phyloP scores from a whole-genome alignment of 2,329 filamentous ascomycete genomes.

The Bipolaris bicolor region DNA sequence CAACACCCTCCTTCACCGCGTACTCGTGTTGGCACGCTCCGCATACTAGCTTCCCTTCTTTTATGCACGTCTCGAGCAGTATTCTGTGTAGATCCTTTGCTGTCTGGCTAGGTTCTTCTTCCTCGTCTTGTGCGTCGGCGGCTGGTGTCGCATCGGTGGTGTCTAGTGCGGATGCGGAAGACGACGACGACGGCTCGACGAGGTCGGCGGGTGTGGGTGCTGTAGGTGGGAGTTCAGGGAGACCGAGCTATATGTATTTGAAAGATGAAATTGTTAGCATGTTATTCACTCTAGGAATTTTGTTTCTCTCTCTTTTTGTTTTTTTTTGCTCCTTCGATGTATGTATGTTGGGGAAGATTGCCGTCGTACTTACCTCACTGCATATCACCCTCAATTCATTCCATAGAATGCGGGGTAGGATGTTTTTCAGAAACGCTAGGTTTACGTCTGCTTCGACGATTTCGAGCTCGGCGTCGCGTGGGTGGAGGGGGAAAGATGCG shows the following conservation, averaged over 20 bases:
- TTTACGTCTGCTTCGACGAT: constrained; percentile 83
- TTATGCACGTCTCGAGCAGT: constrained; percentile 86
- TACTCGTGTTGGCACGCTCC: constrained; percentile 94
- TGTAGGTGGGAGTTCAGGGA: constrained; percentile 69
- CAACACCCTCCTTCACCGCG: constrained; percentile 91
- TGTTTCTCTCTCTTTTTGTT: not conserved
- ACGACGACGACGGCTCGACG: constrained; percentile 17
- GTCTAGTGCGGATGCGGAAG: constrained; percentile 1
- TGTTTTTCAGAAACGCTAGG: constrained; percentile 78
- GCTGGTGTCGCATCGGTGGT: constrained; percentile 31
- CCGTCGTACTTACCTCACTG: constrained; percentile 70
- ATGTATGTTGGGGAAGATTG: too few relatives aligned
- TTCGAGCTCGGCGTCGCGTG: constrained; percentile 88
- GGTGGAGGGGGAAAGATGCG: constrained; percentile 86
- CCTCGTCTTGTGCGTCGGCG: constrained; percentile 52
- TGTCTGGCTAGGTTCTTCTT: constrained; percentile 68
- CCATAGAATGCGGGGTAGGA: constrained; percentile 90
- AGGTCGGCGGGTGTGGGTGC: constrained; percentile 44
- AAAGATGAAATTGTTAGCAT: not conserved
- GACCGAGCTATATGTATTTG: constrained; percentile 67
- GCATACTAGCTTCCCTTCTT: constrained; percentile 87
- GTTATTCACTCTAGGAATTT: not conserved
- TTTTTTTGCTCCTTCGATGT: not conserved
- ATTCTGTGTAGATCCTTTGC: constrained; percentile 80
- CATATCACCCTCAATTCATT: constrained; percentile 75